Conservation (phyloP, 176 grass and related monocot species). For the Oryza australiensis region DNA sequence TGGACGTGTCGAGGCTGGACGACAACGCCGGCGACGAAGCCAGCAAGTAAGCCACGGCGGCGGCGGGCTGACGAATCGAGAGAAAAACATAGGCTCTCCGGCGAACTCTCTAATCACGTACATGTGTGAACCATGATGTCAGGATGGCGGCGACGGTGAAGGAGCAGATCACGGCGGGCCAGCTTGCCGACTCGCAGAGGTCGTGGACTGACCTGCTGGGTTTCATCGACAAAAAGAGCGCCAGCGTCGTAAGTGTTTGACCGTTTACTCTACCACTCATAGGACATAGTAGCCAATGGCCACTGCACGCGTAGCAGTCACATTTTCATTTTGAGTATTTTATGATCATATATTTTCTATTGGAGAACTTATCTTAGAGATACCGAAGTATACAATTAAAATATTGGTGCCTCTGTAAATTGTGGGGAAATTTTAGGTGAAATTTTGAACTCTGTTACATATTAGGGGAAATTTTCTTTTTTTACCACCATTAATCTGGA, state of each 20-base stretch:
- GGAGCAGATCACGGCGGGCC: slow-evolving; percentile 29
- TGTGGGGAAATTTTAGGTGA: too few relatives aligned
- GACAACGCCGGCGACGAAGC: slow-evolving; percentile 48
- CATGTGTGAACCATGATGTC: background rate
- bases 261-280: background rate
- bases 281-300: background rate
- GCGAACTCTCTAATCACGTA: background rate
- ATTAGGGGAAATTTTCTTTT: background rate
- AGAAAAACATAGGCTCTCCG: background rate
- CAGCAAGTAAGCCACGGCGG: slow-evolving; percentile 30
- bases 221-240: slow-evolving; percentile 15
- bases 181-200: background rate
- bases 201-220: background rate
- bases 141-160: slow-evolving; percentile 53
- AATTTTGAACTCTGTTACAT: background rate
- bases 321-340: too few relatives aligned
- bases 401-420: too few relatives aligned
- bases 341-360: too few relatives aligned
- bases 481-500: too few relatives aligned
- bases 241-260: slow-evolving; percentile 16
- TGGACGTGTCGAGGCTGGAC: slow-evolving; percentile 68
- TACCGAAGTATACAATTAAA: too few relatives aligned
- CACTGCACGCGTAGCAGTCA: background rate
- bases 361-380: too few relatives aligned
- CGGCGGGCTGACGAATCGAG: background rate